Conservation (phyloP, 306 rosid genomes). For the Rosa multiflora region DNA sequence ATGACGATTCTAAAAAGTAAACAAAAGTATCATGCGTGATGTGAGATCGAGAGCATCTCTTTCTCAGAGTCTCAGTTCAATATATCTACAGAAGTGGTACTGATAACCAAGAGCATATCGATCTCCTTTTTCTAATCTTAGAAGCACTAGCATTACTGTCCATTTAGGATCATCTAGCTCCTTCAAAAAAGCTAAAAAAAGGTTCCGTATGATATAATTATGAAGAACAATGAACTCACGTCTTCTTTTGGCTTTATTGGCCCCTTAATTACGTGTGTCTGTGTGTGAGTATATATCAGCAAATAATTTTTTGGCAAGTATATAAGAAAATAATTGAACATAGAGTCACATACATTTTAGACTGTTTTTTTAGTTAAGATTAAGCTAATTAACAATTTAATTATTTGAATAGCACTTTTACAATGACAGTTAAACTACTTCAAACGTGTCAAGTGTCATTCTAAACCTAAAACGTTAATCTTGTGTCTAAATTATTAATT, state of each 20-base stretch:
- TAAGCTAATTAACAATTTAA: too few species aligned
- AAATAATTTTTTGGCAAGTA: too few species aligned
- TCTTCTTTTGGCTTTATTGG: background rate
- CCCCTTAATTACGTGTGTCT: background rate
- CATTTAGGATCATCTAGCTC: background rate
- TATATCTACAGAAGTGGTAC: background rate
- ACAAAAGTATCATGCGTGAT: background rate
- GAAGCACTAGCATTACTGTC: background rate
- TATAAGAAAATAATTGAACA: too few species aligned
- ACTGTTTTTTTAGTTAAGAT: too few species aligned
- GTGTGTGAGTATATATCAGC: too few species aligned
- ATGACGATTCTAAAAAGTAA: constrained; percentile 45
- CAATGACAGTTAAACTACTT: too few species aligned
- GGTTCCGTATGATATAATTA: background rate
- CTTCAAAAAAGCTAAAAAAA: background rate
- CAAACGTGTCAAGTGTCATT: too few species aligned
- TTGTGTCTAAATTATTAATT: too few species aligned
- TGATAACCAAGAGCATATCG: constrained; percentile 15
- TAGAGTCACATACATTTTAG: background rate
- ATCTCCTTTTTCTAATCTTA: background rate
- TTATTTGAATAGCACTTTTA: too few species aligned
- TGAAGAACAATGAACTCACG: background rate
- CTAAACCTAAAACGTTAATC: too few species aligned
- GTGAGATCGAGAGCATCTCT: constrained; percentile 7
- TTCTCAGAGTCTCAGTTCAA: background rate